Conservation (phyloP, 805 yeast genomes). For the Metschnikowia lunata region DNA sequence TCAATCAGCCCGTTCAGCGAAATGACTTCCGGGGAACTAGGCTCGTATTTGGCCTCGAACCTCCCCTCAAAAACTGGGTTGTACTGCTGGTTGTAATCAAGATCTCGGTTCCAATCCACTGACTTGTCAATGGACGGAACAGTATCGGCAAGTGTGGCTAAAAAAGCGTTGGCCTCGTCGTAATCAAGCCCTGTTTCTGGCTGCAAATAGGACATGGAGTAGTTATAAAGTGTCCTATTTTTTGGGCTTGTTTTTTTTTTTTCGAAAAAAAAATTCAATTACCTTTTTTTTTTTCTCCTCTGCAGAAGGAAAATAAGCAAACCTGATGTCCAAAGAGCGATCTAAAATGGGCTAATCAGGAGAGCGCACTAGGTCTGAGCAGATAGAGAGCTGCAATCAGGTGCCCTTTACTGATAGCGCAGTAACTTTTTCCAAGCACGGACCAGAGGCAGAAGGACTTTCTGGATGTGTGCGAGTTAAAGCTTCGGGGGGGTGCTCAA, state of each 20-base stretch:
- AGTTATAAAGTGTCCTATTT: not conserved
- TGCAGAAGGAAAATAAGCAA: no score
- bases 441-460: no score
- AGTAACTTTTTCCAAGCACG: no score
- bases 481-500: no score
- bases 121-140: slow-evolving; percentile 11
- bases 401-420: no score
- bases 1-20: slow-evolving; percentile 5
- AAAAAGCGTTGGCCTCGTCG: slow-evolving; percentile 14
- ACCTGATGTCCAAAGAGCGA: no score
- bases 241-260: not conserved
- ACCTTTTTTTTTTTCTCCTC: no score
- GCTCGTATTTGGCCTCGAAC: slow-evolving; percentile 5
- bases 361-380: no score
- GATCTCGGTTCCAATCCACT: slow-evolving; percentile 9
- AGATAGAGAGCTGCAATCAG: no score
- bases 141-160: slow-evolving; percentile 12
- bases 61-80: slow-evolving; percentile 1
- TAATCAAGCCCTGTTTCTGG: slow-evolving; percentile 11
- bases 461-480: no score
- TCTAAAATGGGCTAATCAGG: no score
- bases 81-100: slow-evolving; percentile 3
- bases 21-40: slow-evolving; percentile 4
- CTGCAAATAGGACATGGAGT: slow-evolving; percentile 3
- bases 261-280: no score